These are phyloP conservation scores for Curvularia sp. DNA, from an alignment of 2,329 filamentous ascomycete species.

Conservation along the genomic window DNA sequence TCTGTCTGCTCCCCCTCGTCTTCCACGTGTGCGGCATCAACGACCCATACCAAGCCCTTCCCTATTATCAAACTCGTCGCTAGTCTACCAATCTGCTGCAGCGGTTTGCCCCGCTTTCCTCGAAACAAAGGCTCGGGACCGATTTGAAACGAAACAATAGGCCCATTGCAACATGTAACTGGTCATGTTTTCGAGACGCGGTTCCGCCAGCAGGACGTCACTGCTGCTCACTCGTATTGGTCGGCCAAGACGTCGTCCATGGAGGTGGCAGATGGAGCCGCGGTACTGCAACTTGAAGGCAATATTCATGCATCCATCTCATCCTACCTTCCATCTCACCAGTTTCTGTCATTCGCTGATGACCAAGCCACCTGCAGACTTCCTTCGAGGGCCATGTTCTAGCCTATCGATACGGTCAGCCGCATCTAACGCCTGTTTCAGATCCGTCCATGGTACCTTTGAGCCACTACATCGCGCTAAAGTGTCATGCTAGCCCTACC, in stretches of 20 bases:
- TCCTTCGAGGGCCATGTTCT: neutral
- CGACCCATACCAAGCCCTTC: conserved; percentile 20
- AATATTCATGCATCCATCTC: neutral
- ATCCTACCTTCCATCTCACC: neutral
- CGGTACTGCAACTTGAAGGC: neutral
- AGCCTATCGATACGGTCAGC: neutral
- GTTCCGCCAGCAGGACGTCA: neutral
- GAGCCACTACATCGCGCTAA: neutral
- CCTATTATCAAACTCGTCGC: conserved; percentile 29
- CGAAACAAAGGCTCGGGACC: conserved; percentile 23
- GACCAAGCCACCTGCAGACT: neutral
- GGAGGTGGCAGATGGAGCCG: neutral
- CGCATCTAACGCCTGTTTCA: neutral
- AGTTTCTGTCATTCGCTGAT: neutral
- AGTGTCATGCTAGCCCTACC: neutral
- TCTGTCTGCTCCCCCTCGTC: neutral
- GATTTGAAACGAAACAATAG: conserved; percentile 27
- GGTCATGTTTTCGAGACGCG: neutral
- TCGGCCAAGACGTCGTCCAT: neutral
- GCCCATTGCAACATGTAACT: neutral
- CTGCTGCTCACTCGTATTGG: neutral
- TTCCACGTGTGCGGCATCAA: conserved; percentile 14
- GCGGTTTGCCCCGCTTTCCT: conserved; percentile 23
- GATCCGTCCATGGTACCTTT: neutral
- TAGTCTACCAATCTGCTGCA: conserved; percentile 17